phyloP scores from a whole-genome alignment of 768 basidiomycete genomes.

The Lactifluus pinguis region DNA sequence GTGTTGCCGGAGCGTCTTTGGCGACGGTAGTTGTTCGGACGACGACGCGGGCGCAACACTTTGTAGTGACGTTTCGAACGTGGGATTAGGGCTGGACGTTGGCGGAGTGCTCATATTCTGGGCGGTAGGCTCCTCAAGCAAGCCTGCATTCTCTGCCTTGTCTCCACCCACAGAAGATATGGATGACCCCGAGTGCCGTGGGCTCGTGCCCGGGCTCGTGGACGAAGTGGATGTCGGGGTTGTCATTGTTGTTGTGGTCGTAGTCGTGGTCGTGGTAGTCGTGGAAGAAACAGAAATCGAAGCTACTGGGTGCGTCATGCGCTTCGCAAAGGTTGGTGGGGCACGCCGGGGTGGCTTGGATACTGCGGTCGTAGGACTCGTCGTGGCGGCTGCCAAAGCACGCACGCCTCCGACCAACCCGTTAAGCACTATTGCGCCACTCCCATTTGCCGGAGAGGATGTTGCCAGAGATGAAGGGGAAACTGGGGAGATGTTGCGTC shows the following conservation, averaged over 20 bases:
- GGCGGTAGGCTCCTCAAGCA: conserved; percentile 32
- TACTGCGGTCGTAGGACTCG: conserved; percentile 25
- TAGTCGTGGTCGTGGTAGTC: conserved; percentile 21
- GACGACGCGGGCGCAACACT: background rate
- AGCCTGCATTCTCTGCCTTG: background rate
- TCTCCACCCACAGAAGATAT: conserved; percentile 34
- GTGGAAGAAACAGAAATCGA: conserved; percentile 18
- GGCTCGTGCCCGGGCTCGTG: background rate
- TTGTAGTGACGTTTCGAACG: background rate
- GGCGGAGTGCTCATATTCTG: conserved; percentile 43
- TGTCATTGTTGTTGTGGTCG: conserved; percentile 20
- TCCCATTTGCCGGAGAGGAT: conserved; percentile 16
- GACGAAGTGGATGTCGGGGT: too few relatives aligned
- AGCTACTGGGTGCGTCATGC: conserved; percentile 8
- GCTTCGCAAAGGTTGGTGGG: conserved; percentile 12
- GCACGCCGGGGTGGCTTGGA: conserved; percentile 10
- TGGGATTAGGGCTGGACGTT: conserved; percentile 27
- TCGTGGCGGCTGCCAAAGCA: conserved; percentile 43
- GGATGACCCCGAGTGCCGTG: conserved; percentile 39
- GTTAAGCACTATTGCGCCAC: conserved; percentile 37
- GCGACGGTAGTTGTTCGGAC: background rate
- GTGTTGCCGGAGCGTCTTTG: conserved; percentile 21
- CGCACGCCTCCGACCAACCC: conserved; percentile 60
- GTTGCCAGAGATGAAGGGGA: conserved; percentile 11
- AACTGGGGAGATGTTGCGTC: conserved; percentile 21